A percentile compares a stretch with the other conserved stretches of the same genome.
Conservation (phyloP, 495 filamentous ascomycete species). For the Bathelium albidoporum region DNA sequence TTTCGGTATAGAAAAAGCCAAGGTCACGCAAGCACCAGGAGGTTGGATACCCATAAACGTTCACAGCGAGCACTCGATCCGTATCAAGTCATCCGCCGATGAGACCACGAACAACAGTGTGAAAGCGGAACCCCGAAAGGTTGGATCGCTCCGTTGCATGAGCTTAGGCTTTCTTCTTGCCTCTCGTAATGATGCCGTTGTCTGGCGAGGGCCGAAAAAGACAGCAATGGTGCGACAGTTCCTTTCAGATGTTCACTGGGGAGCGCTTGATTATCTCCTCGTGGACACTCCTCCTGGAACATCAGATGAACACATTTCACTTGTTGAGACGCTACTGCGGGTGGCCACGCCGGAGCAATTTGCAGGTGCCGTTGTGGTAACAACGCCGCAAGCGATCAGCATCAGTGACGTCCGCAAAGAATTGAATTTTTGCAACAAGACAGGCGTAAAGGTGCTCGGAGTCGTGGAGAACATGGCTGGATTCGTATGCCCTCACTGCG, state of each 20-base stretch:
- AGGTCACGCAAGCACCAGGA: constrained; percentile 76
- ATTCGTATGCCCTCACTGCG: constrained; percentile 91
- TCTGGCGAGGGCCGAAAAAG: constrained; percentile 97
- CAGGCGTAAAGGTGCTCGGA: constrained; percentile 67
- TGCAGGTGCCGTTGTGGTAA: constrained; percentile 82
- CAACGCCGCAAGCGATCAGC: constrained; percentile 88
- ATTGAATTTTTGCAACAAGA: constrained; percentile 89
- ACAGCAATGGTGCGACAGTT: constrained; percentile 98
- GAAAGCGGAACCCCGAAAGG: constrained; percentile 15
- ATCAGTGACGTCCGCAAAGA: constrained; percentile 93
- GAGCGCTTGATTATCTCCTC: constrained; percentile 73
- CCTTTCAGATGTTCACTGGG: constrained; percentile 86
- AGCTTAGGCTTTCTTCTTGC: constrained; percentile 85
- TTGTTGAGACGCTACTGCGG: constrained; percentile 72
- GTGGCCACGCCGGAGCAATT: constrained; percentile 41
- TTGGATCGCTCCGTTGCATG: constrained; percentile 75
- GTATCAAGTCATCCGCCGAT: constrained; percentile 25
- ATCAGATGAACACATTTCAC: constrained; percentile 91
- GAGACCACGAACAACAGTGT: constrained; percentile 14
- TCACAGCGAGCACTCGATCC: constrained; percentile 40
- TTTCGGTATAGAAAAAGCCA: constrained; percentile 76
- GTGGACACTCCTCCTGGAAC: constrained; percentile 96
- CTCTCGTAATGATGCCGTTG: constrained; percentile 74
- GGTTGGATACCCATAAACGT: constrained; percentile 87
- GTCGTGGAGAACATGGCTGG: constrained; percentile 98